Evolutionary conservation across 73 alveolate species (phyloP).

Genomic region (Stentor coeruleus): DNA sequence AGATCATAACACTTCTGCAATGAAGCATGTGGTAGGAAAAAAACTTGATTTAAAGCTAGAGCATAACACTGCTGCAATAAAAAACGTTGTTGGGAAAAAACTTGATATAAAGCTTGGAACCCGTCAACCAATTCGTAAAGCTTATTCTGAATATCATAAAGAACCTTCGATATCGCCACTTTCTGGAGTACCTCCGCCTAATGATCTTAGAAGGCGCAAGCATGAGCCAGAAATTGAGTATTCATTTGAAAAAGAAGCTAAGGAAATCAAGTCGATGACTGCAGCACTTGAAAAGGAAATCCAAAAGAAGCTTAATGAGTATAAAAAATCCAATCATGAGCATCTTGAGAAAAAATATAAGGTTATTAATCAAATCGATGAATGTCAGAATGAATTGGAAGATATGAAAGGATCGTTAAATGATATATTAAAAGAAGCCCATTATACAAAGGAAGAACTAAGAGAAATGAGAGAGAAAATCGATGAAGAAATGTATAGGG

Average conservation of each 20-base stretch:
- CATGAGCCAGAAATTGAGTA: neutral
- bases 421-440: neutral
- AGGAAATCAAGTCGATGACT: neutral
- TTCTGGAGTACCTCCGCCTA: conserved; percentile 14
- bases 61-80: too few relatives aligned
- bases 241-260: neutral
- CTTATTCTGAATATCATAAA: neutral
- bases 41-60: too few relatives aligned
- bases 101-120: too few relatives aligned
- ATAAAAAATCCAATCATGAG: too few relatives aligned
- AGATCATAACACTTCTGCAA: too few relatives aligned
- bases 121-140: neutral
- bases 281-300: neutral
- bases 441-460: neutral
- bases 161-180: neutral
- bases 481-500: neutral
- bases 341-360: neutral
- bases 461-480: conserved; percentile 1
- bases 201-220: neutral
- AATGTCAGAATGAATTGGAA: neutral
- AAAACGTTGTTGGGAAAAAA: too few relatives aligned
- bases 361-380: neutral
- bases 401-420: neutral
- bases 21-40: too few relatives aligned
- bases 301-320: neutral